Evolutionary conservation across 176 grass and related monocot genomes (phyloP), one percentile per base, ranked within the genome.

Genomic region (Aechmea fasciata): DNA sequence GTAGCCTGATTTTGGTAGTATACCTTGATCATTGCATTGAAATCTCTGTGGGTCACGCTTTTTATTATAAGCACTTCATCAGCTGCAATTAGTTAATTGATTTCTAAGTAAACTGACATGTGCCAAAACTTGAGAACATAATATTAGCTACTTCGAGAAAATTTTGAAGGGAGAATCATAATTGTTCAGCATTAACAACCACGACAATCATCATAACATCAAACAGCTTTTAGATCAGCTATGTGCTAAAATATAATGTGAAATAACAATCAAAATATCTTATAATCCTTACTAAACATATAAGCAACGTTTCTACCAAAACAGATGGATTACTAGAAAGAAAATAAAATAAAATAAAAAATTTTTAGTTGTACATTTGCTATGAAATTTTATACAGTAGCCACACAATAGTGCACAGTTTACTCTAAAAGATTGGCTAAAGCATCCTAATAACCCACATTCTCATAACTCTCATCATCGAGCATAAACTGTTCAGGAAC

Each of bases 51-150:
- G 0, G 84, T 87, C 77, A 92, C 67, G 70, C 94, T 97, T 83
- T 97, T 97, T 69, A 97, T 97, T 75, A 97, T 87, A 79, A 97
- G 89, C 3, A 84, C 86, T 74, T 97, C 94, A 75, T 97, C 84
- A 87, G 86, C 94, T 97, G 86, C 74, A 90, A 81, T 26, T 1
- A 11, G 51, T n/a, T 68, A 80, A 65, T 52, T 73, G 13, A 11
- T 25, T 66, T 69, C 67, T 11, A 48, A n/a, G 52, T 64, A 10
- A 64, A 78, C 48, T 50, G 51, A 52, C 25, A 25, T 18, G 69
- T 55, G 41, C 18, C 41, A 47, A 67, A 48, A 53, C 14, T 10
- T 14, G 55, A 55, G 6, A 55, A 14, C 15, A 55, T 55, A 55
- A 55, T 14, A 57, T 17, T 59, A 59, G 10, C 54, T 17, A 15